Conservation (phyloP, 2,329 filamentous ascomycete genomes). For the Ustulina deusta region DNA sequence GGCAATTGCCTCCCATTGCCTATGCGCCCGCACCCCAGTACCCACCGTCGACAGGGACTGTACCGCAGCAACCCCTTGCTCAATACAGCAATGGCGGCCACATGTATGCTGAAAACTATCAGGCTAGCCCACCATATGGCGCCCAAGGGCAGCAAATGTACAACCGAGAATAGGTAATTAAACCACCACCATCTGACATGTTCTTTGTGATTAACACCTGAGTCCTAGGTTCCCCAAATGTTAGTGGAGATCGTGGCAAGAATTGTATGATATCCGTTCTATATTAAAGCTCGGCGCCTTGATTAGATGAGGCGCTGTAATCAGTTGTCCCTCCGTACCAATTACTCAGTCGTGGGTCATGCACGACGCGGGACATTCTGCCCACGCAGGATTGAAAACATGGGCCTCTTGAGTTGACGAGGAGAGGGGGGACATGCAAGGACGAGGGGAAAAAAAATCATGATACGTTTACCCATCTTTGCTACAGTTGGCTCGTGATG, state of each 20-base stretch:
- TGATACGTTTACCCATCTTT: constrained; percentile 35
- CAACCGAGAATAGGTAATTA: constrained; percentile 59
- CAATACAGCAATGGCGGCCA: constrained; percentile 66
- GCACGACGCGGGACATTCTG: not conserved
- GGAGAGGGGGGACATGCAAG: constrained; percentile 7
- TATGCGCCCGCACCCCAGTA: constrained; percentile 78
- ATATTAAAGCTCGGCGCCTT: constrained; percentile 30
- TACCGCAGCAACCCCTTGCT: constrained; percentile 59
- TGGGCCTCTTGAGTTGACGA: constrained; percentile 9
- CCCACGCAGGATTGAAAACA: constrained; percentile 4
- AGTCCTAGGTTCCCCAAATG: constrained; percentile 5
- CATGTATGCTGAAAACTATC: constrained; percentile 68
- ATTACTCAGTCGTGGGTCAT: constrained; percentile 6
- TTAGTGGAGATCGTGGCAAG: not conserved
- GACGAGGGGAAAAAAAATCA: constrained; percentile 19
- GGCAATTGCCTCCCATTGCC: constrained; percentile 80
- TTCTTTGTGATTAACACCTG: constrained; percentile 1
- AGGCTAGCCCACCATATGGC: constrained; percentile 60
- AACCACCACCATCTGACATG: not conserved
- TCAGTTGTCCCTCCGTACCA: constrained; percentile 22
- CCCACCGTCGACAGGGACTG: constrained; percentile 67
- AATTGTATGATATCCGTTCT: constrained; percentile 32
- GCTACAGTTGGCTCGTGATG: constrained; percentile 23
- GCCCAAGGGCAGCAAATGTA: constrained; percentile 72
- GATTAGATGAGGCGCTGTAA: constrained; percentile 32